Evolutionary conservation across 345 rosid species (phyloP), one percentile per base, ranked within the genome.

Genomic region (Rubroshorea leprosula): DNA sequence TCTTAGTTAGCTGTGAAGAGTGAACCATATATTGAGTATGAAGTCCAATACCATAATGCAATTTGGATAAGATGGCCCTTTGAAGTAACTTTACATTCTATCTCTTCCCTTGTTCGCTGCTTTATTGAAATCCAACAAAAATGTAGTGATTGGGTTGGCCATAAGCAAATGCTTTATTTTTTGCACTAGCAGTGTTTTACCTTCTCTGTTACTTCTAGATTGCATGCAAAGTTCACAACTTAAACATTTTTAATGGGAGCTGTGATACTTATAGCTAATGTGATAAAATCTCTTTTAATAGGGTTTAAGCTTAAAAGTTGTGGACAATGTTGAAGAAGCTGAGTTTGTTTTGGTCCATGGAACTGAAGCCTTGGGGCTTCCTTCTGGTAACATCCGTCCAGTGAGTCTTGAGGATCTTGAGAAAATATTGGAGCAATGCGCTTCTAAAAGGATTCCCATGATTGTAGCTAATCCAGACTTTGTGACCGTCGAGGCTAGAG

Each of bases 281-380:
- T 12, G 5, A 10, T 44, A 1, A 39, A 49, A 31, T 49, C 27
- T 62, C 18, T 61, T 68, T 17, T 62, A 47, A 50, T 44, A 92
- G 94, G 97, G 96, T 66, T 77, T 92, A 45, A 87, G 82, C 61
- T 74, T 86, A 64, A 63, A 72, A 59, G 85, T 85, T 62, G 96
- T 81, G 64, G 91, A 85, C 53, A 75, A 74, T 23, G 85, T 77
- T 44, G 87, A 77, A 71, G 90, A 89, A 66, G 99, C 97, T 64
- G 96, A 89, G 25, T 92, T 92, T 76, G 67, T 92, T 69, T 73
- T 86, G 78, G 91, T 83, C 6, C 95, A 86, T 64, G 96, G 97
- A 14, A 92, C 97, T 23, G 94, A 92, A 68, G 99, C 96, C 51
- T 31, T 92, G 67, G 96, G 97, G 51, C 86, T 68, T 62, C 60